Evolutionary conservation across 2,329 filamentous ascomycete species (phyloP).

Genomic region (Coniochaeta sp.): DNA sequence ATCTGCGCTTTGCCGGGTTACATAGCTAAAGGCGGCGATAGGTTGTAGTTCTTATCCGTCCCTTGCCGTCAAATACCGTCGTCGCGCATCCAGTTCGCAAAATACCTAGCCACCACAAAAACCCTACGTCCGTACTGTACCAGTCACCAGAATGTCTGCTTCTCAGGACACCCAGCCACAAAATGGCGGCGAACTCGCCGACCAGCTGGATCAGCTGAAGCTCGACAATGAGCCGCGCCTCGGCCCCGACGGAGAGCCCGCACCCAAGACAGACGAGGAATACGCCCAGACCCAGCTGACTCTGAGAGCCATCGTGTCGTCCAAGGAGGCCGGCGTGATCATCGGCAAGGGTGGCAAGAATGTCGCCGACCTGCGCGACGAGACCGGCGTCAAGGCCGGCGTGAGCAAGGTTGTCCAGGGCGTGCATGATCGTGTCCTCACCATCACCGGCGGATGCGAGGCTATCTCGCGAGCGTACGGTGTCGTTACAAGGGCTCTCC

Average conservation of each 20-base stretch:
- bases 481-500: slow-evolving; percentile 81
- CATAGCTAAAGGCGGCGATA: neutral
- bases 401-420: slow-evolving; percentile 98
- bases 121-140: slow-evolving; percentile 6
- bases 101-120: slow-evolving; percentile 1
- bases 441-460: slow-evolving; percentile 84
- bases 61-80: neutral
- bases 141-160: slow-evolving; percentile 46
- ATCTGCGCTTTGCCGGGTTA: neutral
- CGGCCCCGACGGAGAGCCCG: slow-evolving; percentile 67
- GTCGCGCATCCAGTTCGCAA: neutral
- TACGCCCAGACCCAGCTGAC: slow-evolving; percentile 91
- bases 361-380: slow-evolving; percentile 91
- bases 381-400: slow-evolving; percentile 95
- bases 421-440: slow-evolving; percentile 93
- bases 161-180: slow-evolving; percentile 48
- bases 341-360: slow-evolving; percentile 99
- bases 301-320: slow-evolving; percentile 93
- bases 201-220: slow-evolving; percentile 58
- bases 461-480: slow-evolving; percentile 88
- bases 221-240: slow-evolving; percentile 51
- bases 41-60: neutral
- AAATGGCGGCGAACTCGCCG: slow-evolving; percentile 54
- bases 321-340: slow-evolving; percentile 97
- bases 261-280: slow-evolving; percentile 92